Conservation (phyloP, 164 flowering plant species). For the Kingdonia uniflora region DNA sequence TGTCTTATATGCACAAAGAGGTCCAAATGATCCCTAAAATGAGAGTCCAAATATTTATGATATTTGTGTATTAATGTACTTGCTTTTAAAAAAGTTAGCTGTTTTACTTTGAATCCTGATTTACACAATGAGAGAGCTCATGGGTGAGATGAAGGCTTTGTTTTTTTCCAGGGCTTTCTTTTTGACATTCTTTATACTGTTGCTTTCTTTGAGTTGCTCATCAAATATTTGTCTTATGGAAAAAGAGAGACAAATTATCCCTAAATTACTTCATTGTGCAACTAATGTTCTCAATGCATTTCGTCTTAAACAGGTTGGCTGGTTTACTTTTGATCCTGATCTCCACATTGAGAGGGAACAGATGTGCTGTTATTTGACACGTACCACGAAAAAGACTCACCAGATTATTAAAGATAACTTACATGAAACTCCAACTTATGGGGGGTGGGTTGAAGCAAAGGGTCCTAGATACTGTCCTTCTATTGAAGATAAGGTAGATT, state of each 20-base stretch:
- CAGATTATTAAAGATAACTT: slow-evolving; percentile 78
- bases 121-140: slow-evolving; percentile 85
- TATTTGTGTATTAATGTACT: slow-evolving; percentile 7
- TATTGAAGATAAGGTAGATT: slow-evolving; percentile 88
- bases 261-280: no score
- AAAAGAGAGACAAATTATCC: no score
- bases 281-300: slow-evolving; percentile 4
- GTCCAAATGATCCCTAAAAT: no score
- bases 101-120: slow-evolving; percentile 95
- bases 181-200: no score
- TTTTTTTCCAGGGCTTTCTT: no score
- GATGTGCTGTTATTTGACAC: slow-evolving; percentile 92
- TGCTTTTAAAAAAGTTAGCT: slow-evolving; percentile 47
- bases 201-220: no score
- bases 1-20: no score
- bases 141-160: no score
- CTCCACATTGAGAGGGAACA: slow-evolving; percentile 86
- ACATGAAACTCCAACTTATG: slow-evolving; percentile 98
- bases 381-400: slow-evolving; percentile 79
- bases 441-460: slow-evolving; percentile 98
- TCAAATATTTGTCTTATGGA: no score
- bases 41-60: no score
- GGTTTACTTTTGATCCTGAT: slow-evolving; percentile 96
- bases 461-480: slow-evolving; percentile 99
- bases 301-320: slow-evolving; percentile 48